A percentile compares a stretch with the other conserved stretches of the same genome.
These are phyloP conservation scores for Colletotrichum orbiculare DNA, from an alignment of 2,329 filamentous ascomycete genomes.

Conservation along the genomic window DNA sequence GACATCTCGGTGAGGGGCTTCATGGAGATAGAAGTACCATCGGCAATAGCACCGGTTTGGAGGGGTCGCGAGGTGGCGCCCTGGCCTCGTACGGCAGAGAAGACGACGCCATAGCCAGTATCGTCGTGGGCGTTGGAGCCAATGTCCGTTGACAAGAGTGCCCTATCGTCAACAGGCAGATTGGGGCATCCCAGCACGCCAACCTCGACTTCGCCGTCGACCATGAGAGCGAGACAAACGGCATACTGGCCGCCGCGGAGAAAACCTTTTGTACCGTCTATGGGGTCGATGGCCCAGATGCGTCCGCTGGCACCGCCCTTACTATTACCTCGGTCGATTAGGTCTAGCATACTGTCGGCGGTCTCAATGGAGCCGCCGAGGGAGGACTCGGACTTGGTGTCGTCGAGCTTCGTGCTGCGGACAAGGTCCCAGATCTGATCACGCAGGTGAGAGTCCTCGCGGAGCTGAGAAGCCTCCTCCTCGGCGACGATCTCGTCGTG, in stretches of 20 bases:
- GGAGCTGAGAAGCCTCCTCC: slow-evolving; percentile 87
- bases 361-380: slow-evolving; percentile 77
- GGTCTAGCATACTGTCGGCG: slow-evolving; percentile 73
- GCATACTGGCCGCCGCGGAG: slow-evolving; percentile 96
- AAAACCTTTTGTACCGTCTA: slow-evolving; percentile 98
- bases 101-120: slow-evolving; percentile 84
- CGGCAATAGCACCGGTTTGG: slow-evolving; percentile 62
- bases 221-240: slow-evolving; percentile 90
- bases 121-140: slow-evolving; percentile 80
- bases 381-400: slow-evolving; percentile 71
- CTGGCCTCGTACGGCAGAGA: slow-evolving; percentile 82
- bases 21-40: slow-evolving; percentile 77
- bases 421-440: slow-evolving; percentile 85
- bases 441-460: slow-evolving; percentile 75
- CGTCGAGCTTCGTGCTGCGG: slow-evolving; percentile 74
- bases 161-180: slow-evolving; percentile 85
- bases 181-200: slow-evolving; percentile 97
- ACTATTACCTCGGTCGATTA: slow-evolving; percentile 76
- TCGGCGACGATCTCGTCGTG: slow-evolving; percentile 92
- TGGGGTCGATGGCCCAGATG: slow-evolving; percentile 97
- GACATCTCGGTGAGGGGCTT: slow-evolving; percentile 78
- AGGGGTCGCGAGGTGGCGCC: slow-evolving; percentile 86
- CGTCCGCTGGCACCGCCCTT: slow-evolving; percentile 78
- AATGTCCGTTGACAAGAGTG: slow-evolving; percentile 75
- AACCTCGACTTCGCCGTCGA: slow-evolving; percentile 92